Evolutionary conservation across 306 rosid species (phyloP), one percentile per base, ranked within the genome.

Genomic region (Geum urbanum): DNA sequence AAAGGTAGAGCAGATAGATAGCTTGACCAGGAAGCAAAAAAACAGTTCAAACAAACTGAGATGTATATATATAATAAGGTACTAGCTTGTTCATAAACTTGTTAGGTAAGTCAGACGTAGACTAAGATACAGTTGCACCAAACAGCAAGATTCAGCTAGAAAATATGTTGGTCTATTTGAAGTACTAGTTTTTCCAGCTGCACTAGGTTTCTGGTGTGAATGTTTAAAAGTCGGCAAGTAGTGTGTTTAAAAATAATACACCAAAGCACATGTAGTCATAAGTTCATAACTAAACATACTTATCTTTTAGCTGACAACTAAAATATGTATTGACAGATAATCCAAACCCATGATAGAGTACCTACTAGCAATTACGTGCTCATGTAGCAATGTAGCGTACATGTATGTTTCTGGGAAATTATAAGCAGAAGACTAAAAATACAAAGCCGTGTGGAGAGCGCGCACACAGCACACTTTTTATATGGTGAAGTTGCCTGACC

Each of bases 141-240:
- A 11, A 70, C 54, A 9, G 54, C 66, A 43, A 44, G 27, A 44
- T 70, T 70, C 66, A 15, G 45, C 27, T 35, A 24, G 8, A 20
- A 15, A 59, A 59, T 37, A 45, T 35, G 16, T 1, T 11, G 40
- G 46, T 60, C 65, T 1, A 16, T 59, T 13, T 14, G 45, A 59
- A 37, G 45, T 59, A 14, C 6, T 35, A 59, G 45, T 7, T 35
- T 43, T 35, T 35, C 64, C 45, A 60, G 46, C 46, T 27, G 63
- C 63, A 58, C 32, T 58, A 32, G 63, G 63, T 8, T 11, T 58
- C 63, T 60, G 22, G 65, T 60, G 20, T 60, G 65, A 60, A 60
- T 15, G 22, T 12, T 60, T 16, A 37, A 27, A 15, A 35, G 65
- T 37, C 46, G 46, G 65, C 65, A 60, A 37, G 46, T 37, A 15